phyloP scores from a whole-genome alignment of 345 rosid species.

The Camelina laxa region DNA sequence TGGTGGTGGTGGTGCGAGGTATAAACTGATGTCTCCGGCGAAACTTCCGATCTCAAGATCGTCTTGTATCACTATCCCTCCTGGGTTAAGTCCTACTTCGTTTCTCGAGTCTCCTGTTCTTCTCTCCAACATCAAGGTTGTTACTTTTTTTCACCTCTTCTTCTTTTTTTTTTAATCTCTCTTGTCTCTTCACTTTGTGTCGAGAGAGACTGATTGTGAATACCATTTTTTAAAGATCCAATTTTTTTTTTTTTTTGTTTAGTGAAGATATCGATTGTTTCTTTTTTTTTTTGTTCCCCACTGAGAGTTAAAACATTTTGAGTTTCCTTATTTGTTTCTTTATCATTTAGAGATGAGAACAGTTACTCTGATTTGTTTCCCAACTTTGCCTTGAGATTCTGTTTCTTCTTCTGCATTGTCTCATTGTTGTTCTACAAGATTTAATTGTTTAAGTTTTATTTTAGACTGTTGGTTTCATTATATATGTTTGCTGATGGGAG shows the following conservation, averaged over 20 bases:
- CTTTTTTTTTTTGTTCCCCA: no score
- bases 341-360: no score
- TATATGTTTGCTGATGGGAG: no score
- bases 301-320: no score
- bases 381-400: no score
- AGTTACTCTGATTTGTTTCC: no score
- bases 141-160: background rate
- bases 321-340: no score
- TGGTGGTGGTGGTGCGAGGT: conserved; percentile 66
- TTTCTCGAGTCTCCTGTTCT: conserved; percentile 93
- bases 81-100: conserved; percentile 89
- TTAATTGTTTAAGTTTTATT: no score
- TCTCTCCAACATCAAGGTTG: conserved; percentile 84
- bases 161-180: background rate
- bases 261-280: background rate
- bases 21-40: conserved; percentile 94
- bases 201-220: background rate
- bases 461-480: no score
- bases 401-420: no score
- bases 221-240: conserved; percentile 31
- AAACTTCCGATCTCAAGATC: conserved; percentile 96
- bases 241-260: background rate
- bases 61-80: conserved; percentile 73
- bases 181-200: background rate
- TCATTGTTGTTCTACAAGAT: no score